phyloP scores from a whole-genome alignment of 2,329 filamentous ascomycete species.

The Epichloe bromicola region DNA sequence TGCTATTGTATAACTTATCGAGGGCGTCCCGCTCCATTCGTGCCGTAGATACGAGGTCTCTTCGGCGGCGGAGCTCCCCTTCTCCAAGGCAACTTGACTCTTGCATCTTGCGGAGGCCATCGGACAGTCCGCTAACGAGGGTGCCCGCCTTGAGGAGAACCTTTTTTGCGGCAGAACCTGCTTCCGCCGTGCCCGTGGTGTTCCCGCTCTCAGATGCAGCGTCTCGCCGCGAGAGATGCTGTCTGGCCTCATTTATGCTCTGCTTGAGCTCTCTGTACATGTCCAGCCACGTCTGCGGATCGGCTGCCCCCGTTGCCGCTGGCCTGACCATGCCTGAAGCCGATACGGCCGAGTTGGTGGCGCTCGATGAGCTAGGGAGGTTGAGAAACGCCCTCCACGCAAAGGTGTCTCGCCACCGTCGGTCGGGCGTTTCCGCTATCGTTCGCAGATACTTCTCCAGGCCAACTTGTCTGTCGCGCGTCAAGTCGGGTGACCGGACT shows the following conservation, averaged over 20 bases:
- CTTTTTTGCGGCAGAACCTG: conserved; percentile 61
- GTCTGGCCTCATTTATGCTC: conserved; percentile 51
- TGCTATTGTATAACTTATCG: conserved; percentile 55
- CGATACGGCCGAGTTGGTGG: conserved; percentile 33
- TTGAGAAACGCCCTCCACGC: conserved; percentile 65
- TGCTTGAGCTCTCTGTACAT: conserved; percentile 61
- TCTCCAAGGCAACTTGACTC: conserved; percentile 49
- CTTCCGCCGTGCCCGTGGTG: conserved; percentile 39
- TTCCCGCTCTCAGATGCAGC: conserved; percentile 27
- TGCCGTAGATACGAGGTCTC: conserved; percentile 56
- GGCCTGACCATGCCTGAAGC: conserved; percentile 31
- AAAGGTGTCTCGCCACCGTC: conserved; percentile 60
- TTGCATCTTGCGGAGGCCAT: conserved; percentile 48
- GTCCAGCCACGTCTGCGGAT: conserved; percentile 64
- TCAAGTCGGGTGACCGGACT: conserved; percentile 53
- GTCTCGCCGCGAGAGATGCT: conserved; percentile 54
- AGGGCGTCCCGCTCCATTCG: conserved; percentile 64
- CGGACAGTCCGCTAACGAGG: conserved; percentile 48
- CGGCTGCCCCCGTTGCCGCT: conserved; percentile 30
- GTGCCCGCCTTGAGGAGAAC: conserved; percentile 56
- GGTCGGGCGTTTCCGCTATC: conserved; percentile 61
- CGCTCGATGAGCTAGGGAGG: conserved; percentile 40
- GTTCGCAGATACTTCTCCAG: conserved; percentile 60
- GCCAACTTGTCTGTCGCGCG: conserved; percentile 53
- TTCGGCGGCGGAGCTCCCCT: conserved; percentile 58